Percentiles rank a stretch among this genome's conserved stretches.
These are phyloP conservation scores for Rubroshorea leprosula DNA, from an alignment of 345 rosid species.

Conservation along the genomic window DNA sequence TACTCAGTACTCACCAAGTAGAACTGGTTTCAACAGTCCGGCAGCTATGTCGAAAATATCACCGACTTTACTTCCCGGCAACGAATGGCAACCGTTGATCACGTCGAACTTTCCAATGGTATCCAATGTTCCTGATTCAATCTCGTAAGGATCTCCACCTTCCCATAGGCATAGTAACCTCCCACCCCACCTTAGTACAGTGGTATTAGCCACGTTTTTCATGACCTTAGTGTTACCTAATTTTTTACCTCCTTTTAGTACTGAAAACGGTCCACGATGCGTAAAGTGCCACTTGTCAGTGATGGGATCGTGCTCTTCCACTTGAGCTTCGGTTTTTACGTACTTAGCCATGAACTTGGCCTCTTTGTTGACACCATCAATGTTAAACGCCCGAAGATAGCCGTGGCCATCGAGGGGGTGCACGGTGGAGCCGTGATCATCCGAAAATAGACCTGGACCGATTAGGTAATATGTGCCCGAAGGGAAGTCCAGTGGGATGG, in stretches of 20 bases:
- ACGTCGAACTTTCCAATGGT: slow-evolving; percentile 52
- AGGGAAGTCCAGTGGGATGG: slow-evolving; percentile 64
- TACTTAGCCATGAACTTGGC: slow-evolving; percentile 72
- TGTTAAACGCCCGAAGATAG: slow-evolving; percentile 63
- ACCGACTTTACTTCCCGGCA: slow-evolving; percentile 5
- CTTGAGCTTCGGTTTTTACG: slow-evolving; percentile 77
- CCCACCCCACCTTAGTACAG: slow-evolving; percentile 75
- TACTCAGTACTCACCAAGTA: slow-evolving; percentile 56
- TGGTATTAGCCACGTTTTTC: slow-evolving; percentile 93
- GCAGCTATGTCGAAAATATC: slow-evolving; percentile 58
- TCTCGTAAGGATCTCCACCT: slow-evolving; percentile 88
- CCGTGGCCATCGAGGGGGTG: slow-evolving; percentile 95
- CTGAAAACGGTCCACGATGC: slow-evolving; percentile 80
- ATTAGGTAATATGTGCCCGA: slow-evolving; percentile 76
- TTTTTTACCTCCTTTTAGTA: slow-evolving; percentile 59
- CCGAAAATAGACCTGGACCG: slow-evolving; percentile 81
- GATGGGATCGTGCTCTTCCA: slow-evolving; percentile 61
- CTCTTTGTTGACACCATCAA: slow-evolving; percentile 35
- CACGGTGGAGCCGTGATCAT: slow-evolving; percentile 87
- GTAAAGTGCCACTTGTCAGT: slow-evolving; percentile 84
- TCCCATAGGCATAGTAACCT: slow-evolving; percentile 84
- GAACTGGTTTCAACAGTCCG: slow-evolving; percentile 57
- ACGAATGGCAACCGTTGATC: slow-evolving; percentile 29
- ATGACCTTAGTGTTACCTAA: slow-evolving; percentile 84
- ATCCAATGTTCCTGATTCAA: slow-evolving; percentile 61